Base-by-base conservation (phyloP, 306 rosid genomes). In the Prosopis cineraria region DNA sequence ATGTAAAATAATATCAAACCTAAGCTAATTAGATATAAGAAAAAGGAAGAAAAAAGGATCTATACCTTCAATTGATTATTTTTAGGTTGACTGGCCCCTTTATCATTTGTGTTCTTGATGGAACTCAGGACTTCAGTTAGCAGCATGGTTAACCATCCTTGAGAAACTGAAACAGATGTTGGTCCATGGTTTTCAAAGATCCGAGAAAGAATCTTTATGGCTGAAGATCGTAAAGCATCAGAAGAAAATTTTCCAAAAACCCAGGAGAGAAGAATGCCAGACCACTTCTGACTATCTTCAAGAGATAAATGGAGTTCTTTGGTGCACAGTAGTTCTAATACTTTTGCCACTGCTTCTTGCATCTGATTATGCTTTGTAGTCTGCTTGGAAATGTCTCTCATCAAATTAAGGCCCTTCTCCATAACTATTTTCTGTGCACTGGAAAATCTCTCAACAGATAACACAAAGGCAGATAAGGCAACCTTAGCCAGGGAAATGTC, bases 241-340 rank as follows among this genome's bases (percentile, higher is more conserved):
- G 98, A 92, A 59, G 96, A 90, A 71, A 78, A 66, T 81, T 89
- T 87, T 77, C 93, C 89, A 72, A 91, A 91, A 65, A 92, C 85
- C 98, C 98, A 92, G 58, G 89, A 87, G 79, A 95, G 86, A 76
- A 95, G 85, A 83, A 93, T 85, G 76, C 91, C 97, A 70, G 97
- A 91, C 98, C 98, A 92, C 81, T 85, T 95, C 84, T 91, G 95
- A 83, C 97, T 85, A 84, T 92, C 98, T 81, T 89, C 87, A 79
- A 91, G 91, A 73, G 98, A 91, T 78, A 95, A 87, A 82, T 84
- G 96, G 79, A 78, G 71, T 73, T 91, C 88, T 70, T 89, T 87
- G 25, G 86, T 74, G 81, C 90, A 88, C 27, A 92, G 85, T 71
- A 93, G 87, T 80, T 95, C 93, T 77, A 92, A 78, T 81, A 93